Evolutionary conservation across 805 yeast species (phyloP).

Genomic region (Millerago galiae): DNA sequence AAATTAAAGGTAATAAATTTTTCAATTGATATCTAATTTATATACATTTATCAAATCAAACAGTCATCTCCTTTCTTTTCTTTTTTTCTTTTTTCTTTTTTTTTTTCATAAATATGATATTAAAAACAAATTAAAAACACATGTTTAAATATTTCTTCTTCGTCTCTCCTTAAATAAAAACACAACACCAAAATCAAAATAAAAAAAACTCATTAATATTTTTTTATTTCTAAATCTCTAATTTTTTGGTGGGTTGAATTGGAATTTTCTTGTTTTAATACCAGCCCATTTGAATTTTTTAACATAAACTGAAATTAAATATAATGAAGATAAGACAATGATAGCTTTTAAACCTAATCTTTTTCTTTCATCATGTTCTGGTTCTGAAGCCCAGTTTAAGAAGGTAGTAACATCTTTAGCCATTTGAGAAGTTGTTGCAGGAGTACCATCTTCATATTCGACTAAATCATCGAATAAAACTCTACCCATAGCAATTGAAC

Average conservation of each 20-base stretch:
- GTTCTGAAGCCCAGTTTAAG: constrained; percentile 98
- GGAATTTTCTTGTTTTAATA: constrained; percentile 89
- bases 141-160: neutral
- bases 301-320: constrained; percentile 80
- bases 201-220: neutral
- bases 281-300: constrained; percentile 98
- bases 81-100: neutral
- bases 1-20: neutral
- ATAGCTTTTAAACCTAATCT: constrained; percentile 92
- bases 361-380: constrained; percentile 98
- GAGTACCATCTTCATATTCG: constrained; percentile 98
- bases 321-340: constrained; percentile 69
- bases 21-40: neutral
- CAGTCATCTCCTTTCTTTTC: constrained; percentile 4
- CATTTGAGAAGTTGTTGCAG: constrained; percentile 98
- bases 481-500: constrained; percentile 98
- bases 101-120: constrained; percentile 5
- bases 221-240: constrained; percentile 18
- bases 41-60: constrained; percentile 12
- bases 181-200: neutral
- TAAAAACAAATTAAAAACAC: neutral
- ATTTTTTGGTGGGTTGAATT: constrained; percentile 87
- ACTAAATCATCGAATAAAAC: constrained; percentile 95
- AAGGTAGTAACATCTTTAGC: constrained; percentile 96
- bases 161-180: constrained; percentile 2